Evolutionary conservation across 192 early-diverging fungal genomes (phyloP).

Genomic region (Mortierella alpina): DNA sequence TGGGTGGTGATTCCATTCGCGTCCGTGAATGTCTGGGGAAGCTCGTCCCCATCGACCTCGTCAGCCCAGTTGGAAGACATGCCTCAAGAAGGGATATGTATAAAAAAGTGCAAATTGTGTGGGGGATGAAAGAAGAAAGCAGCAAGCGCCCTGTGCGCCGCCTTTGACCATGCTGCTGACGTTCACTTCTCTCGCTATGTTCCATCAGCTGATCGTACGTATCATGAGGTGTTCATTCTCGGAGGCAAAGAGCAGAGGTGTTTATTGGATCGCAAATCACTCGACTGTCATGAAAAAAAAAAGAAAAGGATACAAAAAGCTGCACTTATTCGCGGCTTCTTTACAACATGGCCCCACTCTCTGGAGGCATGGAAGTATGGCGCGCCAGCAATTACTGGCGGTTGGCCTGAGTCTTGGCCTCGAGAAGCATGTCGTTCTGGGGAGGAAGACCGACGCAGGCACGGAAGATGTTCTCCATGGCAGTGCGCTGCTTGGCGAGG

Average conservation of each 20-base stretch:
- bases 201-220: too few relatives aligned
- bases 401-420: slow-evolving; percentile 75
- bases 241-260: too few relatives aligned
- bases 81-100: too few relatives aligned
- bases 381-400: slow-evolving; percentile 28
- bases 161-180: too few relatives aligned
- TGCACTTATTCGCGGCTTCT: slow-evolving; percentile 12
- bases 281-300: not conserved
- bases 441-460: slow-evolving; percentile 96
- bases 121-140: too few relatives aligned
- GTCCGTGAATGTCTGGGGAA: slow-evolving; percentile 65
- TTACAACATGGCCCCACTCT: not conserved
- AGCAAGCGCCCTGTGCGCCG: too few relatives aligned
- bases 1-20: slow-evolving; percentile 86
- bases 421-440: slow-evolving; percentile 97
- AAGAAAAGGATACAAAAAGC: slow-evolving; percentile 6
- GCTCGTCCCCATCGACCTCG: slow-evolving; percentile 53
- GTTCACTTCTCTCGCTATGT: too few relatives aligned
- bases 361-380: not conserved
- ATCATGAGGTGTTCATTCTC: too few relatives aligned
- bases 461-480: slow-evolving; percentile 98
- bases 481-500: slow-evolving; percentile 92
- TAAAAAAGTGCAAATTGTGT: too few relatives aligned
- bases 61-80: slow-evolving; percentile 51
- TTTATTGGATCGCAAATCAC: too few relatives aligned